Evolutionary conservation across 371 early-diverging fungal species (phyloP).

Genomic region (Syncephalis fuscata): DNA sequence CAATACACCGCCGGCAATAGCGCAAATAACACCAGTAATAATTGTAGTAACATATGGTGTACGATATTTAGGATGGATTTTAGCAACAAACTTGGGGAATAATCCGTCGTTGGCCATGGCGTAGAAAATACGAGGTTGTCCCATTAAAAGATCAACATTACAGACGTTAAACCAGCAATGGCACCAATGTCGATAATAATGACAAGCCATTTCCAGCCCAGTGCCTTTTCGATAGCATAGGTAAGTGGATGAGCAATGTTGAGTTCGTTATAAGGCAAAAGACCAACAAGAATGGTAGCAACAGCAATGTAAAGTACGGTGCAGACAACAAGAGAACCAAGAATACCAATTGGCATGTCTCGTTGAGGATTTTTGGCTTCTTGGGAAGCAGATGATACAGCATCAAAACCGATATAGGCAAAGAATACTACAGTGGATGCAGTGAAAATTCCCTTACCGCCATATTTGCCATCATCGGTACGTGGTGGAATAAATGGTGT

Average conservation of each 20-base stretch:
- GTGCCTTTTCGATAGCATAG: not conserved
- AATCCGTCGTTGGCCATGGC: constrained; percentile 46
- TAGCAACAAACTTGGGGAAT: constrained; percentile 20
- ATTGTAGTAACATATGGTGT: constrained; percentile 63
- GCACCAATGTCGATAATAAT: constrained; percentile 60
- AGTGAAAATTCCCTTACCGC: constrained; percentile 49
- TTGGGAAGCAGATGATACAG: constrained; percentile 73
- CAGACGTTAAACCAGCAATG: constrained; percentile 20
- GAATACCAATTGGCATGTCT: constrained; percentile 78
- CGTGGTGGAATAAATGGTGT: constrained; percentile 63
- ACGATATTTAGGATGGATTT: constrained; percentile 23
- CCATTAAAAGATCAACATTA: constrained; percentile 23
- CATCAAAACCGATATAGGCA: constrained; percentile 82
- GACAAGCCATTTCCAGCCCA: constrained; percentile 42
- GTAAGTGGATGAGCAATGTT: constrained; percentile 16
- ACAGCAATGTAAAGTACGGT: constrained; percentile 63
- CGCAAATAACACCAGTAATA: constrained; percentile 44
- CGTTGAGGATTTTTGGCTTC: constrained; percentile 67
- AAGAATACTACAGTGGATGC: constrained; percentile 76
- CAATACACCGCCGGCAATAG: constrained; percentile 50
- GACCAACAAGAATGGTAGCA: constrained; percentile 56
- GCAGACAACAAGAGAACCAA: constrained; percentile 54
- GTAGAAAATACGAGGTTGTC: constrained; percentile 77
- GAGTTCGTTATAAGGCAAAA: constrained; percentile 37
- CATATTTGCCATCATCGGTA: constrained; percentile 25